Conservation (phyloP, 208 protist genomes). For the Leishmania aethiopica region DNA sequence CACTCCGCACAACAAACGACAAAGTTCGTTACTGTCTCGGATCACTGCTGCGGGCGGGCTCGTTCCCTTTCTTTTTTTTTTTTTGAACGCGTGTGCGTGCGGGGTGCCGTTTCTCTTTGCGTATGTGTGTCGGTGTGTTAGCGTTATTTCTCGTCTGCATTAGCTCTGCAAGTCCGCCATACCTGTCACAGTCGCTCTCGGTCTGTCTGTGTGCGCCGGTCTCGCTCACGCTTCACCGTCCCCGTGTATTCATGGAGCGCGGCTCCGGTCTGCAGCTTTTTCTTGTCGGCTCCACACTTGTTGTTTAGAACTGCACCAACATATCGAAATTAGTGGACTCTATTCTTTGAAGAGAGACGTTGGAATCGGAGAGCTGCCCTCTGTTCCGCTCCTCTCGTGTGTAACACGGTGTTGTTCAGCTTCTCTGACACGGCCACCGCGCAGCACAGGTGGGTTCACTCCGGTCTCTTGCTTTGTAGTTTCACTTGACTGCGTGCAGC, state of each 20-base stretch:
- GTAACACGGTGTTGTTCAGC: not conserved
- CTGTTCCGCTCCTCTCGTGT: not conserved
- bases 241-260: slow-evolving; percentile 14
- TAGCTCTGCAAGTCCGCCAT: not conserved
- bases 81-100: not conserved
- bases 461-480: not conserved
- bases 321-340: not conserved
- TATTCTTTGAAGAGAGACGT: not conserved
- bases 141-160: not conserved
- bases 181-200: not conserved
- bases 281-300: not conserved
- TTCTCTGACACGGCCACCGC: not conserved
- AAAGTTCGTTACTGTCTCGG: not conserved
- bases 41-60: not conserved
- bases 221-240: not conserved
- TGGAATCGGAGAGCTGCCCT: not conserved
- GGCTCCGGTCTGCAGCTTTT: not conserved
- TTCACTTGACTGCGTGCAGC: not conserved
- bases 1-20: not conserved
- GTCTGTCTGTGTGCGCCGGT: not conserved
- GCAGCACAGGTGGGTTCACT: not conserved
- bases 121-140: too few relatives aligned
- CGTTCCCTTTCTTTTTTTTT: not conserved
- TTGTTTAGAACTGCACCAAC: not conserved
- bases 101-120: too few relatives aligned